phyloP scores from a whole-genome alignment of 2,329 filamentous ascomycete species.

The Fusarium verticillioides region DNA sequence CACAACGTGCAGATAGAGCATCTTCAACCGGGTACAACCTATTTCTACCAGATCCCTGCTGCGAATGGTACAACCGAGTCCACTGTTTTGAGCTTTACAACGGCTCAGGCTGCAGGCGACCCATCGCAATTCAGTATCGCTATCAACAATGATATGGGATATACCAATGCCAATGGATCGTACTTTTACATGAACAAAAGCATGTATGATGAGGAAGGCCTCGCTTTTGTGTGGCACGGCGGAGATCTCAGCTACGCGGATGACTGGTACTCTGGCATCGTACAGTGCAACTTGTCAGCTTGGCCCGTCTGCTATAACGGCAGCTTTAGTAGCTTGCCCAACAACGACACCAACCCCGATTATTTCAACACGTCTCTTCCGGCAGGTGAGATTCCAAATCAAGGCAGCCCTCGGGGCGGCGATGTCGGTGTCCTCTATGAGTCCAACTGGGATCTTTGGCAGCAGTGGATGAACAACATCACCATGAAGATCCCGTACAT shows the following conservation, averaged over 20 bases:
- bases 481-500: neutral
- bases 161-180: neutral
- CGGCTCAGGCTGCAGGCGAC: neutral
- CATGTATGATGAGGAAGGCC: rapidly evolving
- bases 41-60: neutral
- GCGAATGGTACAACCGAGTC: neutral
- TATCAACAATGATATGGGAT: neutral
- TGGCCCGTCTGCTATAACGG: conserved; percentile 11
- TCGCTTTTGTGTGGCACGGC: neutral
- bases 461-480: conserved; percentile 1
- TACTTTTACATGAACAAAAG: neutral
- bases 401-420: neutral
- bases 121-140: neutral
- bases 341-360: neutral
- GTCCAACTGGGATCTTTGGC: conserved; percentile 12
- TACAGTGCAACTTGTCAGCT: rapidly evolving
- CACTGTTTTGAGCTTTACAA: neutral
- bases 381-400: neutral
- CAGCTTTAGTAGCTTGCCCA: neutral
- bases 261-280: conserved; percentile 1
- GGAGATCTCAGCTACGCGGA: conserved; percentile 7
- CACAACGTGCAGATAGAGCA: neutral
- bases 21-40: neutral
- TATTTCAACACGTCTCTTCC: neutral
- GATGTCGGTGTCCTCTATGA: neutral